These are phyloP conservation scores for Grosmannia huntii DNA, from an alignment of 2,329 filamentous ascomycete genomes.

Conservation along the genomic window DNA sequence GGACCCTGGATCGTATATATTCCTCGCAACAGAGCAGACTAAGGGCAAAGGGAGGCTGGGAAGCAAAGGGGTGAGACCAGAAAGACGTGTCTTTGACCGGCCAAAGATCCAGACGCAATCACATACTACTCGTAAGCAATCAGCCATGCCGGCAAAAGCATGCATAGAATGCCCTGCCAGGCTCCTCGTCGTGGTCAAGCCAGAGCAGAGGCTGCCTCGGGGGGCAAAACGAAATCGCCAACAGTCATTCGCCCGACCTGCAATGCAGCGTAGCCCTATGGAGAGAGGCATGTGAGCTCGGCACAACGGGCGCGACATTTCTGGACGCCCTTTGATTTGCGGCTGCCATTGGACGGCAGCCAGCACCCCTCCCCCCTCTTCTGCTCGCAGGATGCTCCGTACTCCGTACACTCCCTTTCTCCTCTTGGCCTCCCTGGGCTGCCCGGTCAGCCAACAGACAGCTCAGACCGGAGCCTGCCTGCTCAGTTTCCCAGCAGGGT, in stretches of 20 bases:
- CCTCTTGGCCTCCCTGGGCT: background rate
- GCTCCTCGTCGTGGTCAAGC: background rate
- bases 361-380: background rate
- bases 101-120: background rate
- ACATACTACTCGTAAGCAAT: background rate
- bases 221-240: background rate
- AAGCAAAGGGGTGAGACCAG: background rate
- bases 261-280: slow-evolving; percentile 3
- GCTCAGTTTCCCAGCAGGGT: background rate
- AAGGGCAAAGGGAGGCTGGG: background rate
- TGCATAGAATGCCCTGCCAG: background rate
- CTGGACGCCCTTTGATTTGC: background rate
- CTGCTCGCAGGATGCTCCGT: background rate
- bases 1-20: background rate
- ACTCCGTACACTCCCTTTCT: background rate
- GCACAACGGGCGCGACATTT: background rate
- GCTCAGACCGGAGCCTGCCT: background rate
- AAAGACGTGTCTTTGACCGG: background rate
- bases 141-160: background rate
- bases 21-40: background rate
- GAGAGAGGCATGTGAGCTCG: no score
- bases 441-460: background rate
- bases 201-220: background rate
- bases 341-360: background rate
- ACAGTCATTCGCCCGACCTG: background rate